Base-by-base conservation (phyloP, 2,329 filamentous ascomycete genomes). In the Onygenales sp. region DNA sequence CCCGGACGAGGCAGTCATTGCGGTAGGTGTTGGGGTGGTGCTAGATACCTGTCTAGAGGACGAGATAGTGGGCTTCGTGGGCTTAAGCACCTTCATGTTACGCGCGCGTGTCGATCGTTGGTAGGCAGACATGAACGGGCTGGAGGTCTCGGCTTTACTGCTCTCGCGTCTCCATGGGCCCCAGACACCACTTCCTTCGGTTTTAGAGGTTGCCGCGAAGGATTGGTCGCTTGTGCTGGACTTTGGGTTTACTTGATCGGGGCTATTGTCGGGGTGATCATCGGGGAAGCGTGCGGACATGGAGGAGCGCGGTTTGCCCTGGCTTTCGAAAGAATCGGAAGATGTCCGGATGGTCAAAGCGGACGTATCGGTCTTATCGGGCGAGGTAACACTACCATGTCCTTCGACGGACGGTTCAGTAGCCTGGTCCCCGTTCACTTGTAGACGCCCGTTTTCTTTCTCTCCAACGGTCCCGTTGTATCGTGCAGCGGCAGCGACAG, bases 71-170 rank as follows among this genome's bases (percentile, higher is more conserved):
- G 72, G 77, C 66, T 89, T 93, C 53, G 78, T 79, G 1, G 92
- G 84, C 64, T 90, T 89, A 51, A 97, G 76, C 1, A 96, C 86
- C 74, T 95, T 97, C 86, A 97, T 97, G 50, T 83, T 84, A 49
- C 78, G 72, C 14, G 74, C 71, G 47, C 83, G 76, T 64, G 82
- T 71, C 59, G 84, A 76, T 61, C 84, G 85, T 65, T 89, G 85
- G 64, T 89, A 89, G 31, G 84, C 83, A 27, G 70, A 67, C 61
- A 82, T 84, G 11, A 73, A 63, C 4, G 61, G 54, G 48, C 53
- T 65, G 5, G 61, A 46, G 14, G 58, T 48, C 51, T 65, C 68
- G n/a, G 14, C 9, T 35, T 50, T 13, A 27, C 27, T 54, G 5
- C 64, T 52, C 31, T 73, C 69, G 44, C 72, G 83, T 43, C 86